Evolutionary conservation across 148 eudicot genomes (phyloP), one percentile per base, ranked within the genome.

Genomic region (Dianthus caryophyllus): DNA sequence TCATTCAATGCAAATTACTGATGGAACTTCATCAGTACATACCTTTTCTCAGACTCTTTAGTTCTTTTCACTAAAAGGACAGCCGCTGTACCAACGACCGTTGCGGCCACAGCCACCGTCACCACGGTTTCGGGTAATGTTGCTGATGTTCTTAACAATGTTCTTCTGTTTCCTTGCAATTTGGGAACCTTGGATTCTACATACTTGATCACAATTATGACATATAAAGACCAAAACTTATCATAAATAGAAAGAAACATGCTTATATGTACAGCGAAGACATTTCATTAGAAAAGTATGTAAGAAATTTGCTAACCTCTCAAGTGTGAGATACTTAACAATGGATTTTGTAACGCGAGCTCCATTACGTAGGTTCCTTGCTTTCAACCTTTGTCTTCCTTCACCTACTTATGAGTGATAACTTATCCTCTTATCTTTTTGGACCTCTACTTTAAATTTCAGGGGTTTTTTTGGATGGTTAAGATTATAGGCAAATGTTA

Each of bases 21-120:
- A 41, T 41, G 12, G 11, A 4, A 13, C 1, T 41, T 41, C 44
- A 41, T 41, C 13, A 56, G 43, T 41, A 68, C 74, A 29, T 33
- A 94, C 98, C 92, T 84, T 77, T 65, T 68, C 74, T 67, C 74
- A 76, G 90, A 75, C 43, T 79, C 71, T 78, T 85, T 78, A 55
- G 79, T 84, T 83, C 97, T 85, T 75, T 72, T 84, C 2, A 69
- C 73, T 33, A 94, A 87, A 67, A 94, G 74, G 30, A 88, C 86
- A 71, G 92, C 87, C 17, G 97, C 98, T 69, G 84, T 87, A 69
- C 98, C 96, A 74, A 94, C 97, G 38, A 87, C 76, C 8, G 88
- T 78, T 33, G 92, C 87, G 31, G 96, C 96, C 69, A 94, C 83
- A 68, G 88, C 95, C 63, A 94, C 73, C 33, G 98, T 87, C 16